Conservation (phyloP, 2,329 filamentous ascomycete genomes). For the Ambrosiella cleistominuta region DNA sequence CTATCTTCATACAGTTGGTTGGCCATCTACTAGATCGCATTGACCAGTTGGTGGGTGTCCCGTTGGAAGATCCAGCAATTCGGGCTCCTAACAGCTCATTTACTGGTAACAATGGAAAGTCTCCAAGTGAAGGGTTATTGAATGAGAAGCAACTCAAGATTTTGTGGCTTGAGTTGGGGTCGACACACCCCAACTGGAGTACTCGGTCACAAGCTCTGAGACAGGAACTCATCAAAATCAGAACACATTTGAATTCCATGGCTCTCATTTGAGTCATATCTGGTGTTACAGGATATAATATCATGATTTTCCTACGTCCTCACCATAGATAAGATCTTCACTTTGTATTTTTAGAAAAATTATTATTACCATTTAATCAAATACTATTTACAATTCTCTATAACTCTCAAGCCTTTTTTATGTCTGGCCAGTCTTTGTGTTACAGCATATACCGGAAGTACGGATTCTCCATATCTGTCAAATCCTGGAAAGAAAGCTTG, state of each 20-base stretch:
- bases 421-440: background rate
- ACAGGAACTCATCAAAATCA: background rate
- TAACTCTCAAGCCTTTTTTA: background rate
- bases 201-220: constrained; percentile 3
- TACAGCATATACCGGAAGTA: constrained; percentile 43
- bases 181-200: constrained; percentile 6
- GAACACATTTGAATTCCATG: background rate
- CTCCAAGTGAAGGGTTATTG: background rate
- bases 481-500: constrained; percentile 46
- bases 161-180: constrained; percentile 6
- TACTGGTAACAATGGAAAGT: too few species aligned
- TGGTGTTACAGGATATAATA: background rate
- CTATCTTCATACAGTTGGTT: constrained; percentile 18
- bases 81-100: too few species aligned
- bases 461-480: constrained; percentile 51
- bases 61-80: constrained; percentile 8
- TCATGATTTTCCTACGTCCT: too few species aligned
- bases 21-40: constrained; percentile 16
- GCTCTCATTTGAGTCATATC: background rate
- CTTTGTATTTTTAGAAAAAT: background rate
- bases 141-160: constrained; percentile 5
- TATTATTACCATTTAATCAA: background rate
- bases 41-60: constrained; percentile 17
- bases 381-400: background rate
- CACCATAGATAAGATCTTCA: too few species aligned